Conservation (phyloP, 2,329 filamentous ascomycete genomes). For the Dothideomycetes sp. region DNA sequence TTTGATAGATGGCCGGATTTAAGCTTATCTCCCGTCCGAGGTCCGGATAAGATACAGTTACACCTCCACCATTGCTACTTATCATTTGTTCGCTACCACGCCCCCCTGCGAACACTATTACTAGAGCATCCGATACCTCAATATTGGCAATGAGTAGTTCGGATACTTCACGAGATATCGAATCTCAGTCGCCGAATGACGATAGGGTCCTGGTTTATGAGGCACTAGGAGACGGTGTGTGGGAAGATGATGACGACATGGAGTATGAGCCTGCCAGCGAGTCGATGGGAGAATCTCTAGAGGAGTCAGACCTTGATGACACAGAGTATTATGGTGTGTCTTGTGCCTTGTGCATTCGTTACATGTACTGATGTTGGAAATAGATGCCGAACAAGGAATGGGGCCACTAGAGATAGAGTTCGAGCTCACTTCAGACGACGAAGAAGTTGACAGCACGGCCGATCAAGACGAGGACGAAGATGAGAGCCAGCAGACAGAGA, state of each 20-base stretch:
- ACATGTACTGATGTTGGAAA: slow-evolving; percentile 1
- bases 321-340: slow-evolving; percentile 24
- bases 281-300: slow-evolving; percentile 21
- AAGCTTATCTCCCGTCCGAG: too few relatives aligned
- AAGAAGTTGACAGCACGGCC: slow-evolving; percentile 18
- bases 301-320: slow-evolving; percentile 26
- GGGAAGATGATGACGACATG: slow-evolving; percentile 39
- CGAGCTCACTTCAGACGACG: slow-evolving; percentile 26
- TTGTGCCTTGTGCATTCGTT: slow-evolving; percentile 14
- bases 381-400: slow-evolving; percentile 31
- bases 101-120: too few relatives aligned
- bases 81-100: too few relatives aligned
- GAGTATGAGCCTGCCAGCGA: slow-evolving; percentile 36
- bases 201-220: slow-evolving; percentile 1
- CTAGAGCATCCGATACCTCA: too few relatives aligned
- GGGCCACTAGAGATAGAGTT: slow-evolving; percentile 27
- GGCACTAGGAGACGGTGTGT: slow-evolving; percentile 13
- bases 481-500: slow-evolving; percentile 24
- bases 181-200: slow-evolving; percentile 3
- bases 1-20: too few relatives aligned
- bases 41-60: too few relatives aligned
- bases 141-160: not conserved
- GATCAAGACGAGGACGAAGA: slow-evolving; percentile 15
- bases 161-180: too few relatives aligned
- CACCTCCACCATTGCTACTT: too few relatives aligned